These are phyloP conservation scores for Alternaria atra DNA, from an alignment of 2,329 filamentous ascomycete species.

Conservation along the genomic window DNA sequence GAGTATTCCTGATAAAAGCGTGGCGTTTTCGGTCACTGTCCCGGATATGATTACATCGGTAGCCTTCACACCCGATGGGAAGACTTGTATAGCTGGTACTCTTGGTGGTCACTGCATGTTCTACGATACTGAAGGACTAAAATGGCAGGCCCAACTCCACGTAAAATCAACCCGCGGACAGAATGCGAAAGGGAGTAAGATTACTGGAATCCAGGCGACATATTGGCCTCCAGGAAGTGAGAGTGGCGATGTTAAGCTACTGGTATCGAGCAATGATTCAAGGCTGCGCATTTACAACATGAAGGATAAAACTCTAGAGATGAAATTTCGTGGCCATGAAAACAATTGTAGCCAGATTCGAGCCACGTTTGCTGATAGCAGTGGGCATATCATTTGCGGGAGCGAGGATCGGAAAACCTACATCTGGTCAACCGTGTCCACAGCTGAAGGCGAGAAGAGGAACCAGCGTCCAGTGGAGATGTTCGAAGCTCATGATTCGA, in stretches of 20 bases:
- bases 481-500: conserved; percentile 88
- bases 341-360: conserved; percentile 91
- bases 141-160: conserved; percentile 84
- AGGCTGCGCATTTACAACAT: conserved; percentile 89
- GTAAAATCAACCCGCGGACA: conserved; percentile 92
- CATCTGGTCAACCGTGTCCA: conserved; percentile 80
- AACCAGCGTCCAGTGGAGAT: conserved; percentile 86
- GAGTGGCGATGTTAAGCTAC: conserved; percentile 77
- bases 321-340: conserved; percentile 91
- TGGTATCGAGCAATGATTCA: conserved; percentile 95
- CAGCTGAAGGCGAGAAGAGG: conserved; percentile 69
- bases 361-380: conserved; percentile 87
- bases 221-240: conserved; percentile 64
- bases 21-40: conserved; percentile 80
- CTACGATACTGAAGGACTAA: conserved; percentile 91
- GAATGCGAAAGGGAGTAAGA: conserved; percentile 96
- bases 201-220: conserved; percentile 88
- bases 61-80: conserved; percentile 91
- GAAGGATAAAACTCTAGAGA: conserved; percentile 81
- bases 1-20: conserved; percentile 96
- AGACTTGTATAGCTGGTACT: conserved; percentile 86
- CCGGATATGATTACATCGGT: conserved; percentile 94
- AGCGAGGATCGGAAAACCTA: conserved; percentile 92
- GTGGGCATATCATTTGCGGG: conserved; percentile 85
- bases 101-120: conserved; percentile 87